Conservation (phyloP, 345 rosid species). For the rapeseed (Brassica napus) region DNA sequence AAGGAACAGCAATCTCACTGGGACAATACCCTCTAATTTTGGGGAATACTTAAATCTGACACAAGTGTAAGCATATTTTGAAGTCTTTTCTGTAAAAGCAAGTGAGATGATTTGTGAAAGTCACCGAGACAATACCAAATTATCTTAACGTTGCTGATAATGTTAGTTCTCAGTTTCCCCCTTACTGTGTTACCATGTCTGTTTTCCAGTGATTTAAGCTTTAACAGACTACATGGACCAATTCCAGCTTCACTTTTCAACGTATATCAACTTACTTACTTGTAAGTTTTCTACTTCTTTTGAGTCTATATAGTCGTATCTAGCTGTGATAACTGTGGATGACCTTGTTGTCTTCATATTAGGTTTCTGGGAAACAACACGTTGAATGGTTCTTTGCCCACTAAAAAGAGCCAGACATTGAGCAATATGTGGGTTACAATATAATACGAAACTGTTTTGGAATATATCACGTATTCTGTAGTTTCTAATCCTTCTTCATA, state of each 20-base stretch:
- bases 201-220: constrained; percentile 40
- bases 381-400: constrained; percentile 61
- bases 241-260: constrained; percentile 39
- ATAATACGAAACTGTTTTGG: background rate
- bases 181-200: background rate
- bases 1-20: constrained; percentile 56
- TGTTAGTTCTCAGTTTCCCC: background rate
- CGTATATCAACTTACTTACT: constrained; percentile 32
- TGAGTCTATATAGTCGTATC: background rate
- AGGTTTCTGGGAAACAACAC: constrained; percentile 56
- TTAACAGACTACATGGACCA: constrained; percentile 37
- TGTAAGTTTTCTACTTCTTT: background rate
- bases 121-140: background rate
- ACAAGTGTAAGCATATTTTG: constrained; percentile 49
- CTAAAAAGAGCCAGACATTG: constrained; percentile 47
- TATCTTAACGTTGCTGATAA: background rate
- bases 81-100: background rate
- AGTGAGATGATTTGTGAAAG: constrained; percentile 1
- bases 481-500: background rate
- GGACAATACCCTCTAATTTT: constrained; percentile 55
- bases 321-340: background rate
- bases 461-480: background rate
- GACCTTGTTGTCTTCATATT: constrained; percentile 23
- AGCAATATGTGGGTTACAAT: constrained; percentile 52
- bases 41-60: constrained; percentile 49